Conservation (phyloP, 2,329 filamentous ascomycete genomes). For the Coniella lustricola region DNA sequence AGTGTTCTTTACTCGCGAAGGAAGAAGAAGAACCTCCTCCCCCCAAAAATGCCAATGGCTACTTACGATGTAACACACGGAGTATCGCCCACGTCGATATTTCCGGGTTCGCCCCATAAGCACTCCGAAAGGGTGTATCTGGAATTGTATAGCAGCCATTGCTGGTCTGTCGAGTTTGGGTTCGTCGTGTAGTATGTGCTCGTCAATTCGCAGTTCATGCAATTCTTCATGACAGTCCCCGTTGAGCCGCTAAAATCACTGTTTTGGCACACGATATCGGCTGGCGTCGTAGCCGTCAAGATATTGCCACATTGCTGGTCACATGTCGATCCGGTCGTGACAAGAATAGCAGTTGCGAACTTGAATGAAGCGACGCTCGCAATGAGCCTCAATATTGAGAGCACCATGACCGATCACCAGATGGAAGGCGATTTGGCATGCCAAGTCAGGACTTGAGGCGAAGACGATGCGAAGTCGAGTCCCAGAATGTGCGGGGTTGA, state of each 20-base stretch:
- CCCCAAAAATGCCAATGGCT: neutral
- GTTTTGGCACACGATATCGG: conserved; percentile 44
- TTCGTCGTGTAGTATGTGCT: conserved; percentile 37
- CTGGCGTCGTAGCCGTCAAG: conserved; percentile 34
- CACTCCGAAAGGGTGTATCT: conserved; percentile 50
- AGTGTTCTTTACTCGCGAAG: neutral
- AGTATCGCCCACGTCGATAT: conserved; percentile 32
- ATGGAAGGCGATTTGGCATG: neutral
- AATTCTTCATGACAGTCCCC: conserved; percentile 45
- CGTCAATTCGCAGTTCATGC: conserved; percentile 43
- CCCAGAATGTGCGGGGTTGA: conserved; percentile 9
- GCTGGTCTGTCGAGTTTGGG: conserved; percentile 42
- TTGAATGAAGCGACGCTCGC: conserved; percentile 16
- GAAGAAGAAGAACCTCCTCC: too few species aligned
- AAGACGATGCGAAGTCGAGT: neutral
- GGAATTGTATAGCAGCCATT: conserved; percentile 51
- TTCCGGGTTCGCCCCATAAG: conserved; percentile 42
- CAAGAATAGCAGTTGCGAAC: conserved; percentile 30
- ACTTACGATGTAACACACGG: conserved; percentile 48
- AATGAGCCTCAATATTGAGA: conserved; percentile 9
- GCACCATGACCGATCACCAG: conserved; percentile 10
- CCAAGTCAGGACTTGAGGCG: neutral
- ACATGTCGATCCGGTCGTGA: conserved; percentile 43
- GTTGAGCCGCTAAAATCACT: conserved; percentile 30
- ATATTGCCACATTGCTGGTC: conserved; percentile 46